Evolutionary conservation across 345 rosid species (phyloP), one percentile per base, ranked within the genome.

Genomic region (Rubroshorea leprosula): DNA sequence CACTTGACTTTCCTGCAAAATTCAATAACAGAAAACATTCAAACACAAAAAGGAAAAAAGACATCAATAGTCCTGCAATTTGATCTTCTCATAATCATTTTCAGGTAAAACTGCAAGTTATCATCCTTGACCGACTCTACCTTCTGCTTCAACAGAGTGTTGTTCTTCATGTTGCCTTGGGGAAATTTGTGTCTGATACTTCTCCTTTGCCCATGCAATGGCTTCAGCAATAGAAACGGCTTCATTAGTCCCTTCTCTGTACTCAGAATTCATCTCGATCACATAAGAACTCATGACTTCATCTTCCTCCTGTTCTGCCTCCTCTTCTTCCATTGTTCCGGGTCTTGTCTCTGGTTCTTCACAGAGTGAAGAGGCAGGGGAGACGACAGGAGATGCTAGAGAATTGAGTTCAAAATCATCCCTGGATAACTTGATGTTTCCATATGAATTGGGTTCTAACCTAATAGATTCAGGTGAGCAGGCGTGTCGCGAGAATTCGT

Each of bases 271-370:
- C 62, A 89, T 85, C 68, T 93, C 99, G 11, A 89, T 89, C 9
- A 93, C 96, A 38, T 81, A 93, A 41, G 99, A 83, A 56, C 88
- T 85, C 81, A 83, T 83, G 17, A 77, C 87, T 47, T 83, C 95
- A 12, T 86, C 96, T 4, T 80, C 92, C 6, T 77, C 75, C 5
- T 57, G 68, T 2, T 78, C 84, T n/a, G n/a, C n/a, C n/a, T n/a
- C 75, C 17, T 76, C 84, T 3, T 82, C 87, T 1, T 76, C 81
- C 17, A 52, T 38, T 23, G 76, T 74, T 70, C 54, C 46, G 54
- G 5, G 41, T 35, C 41, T 35, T 13, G 9, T 6, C 41, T 74
- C 80, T 0, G 65, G 69, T 27, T 82, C 83, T 48, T 81, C 73
- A 64, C 85, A 72, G 22, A 85, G 79, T 15, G 91, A 82, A 35